Evolutionary conservation across 1,139 yeast genomes (phyloP).

Genomic region (Blastobotrys arbuscula): DNA sequence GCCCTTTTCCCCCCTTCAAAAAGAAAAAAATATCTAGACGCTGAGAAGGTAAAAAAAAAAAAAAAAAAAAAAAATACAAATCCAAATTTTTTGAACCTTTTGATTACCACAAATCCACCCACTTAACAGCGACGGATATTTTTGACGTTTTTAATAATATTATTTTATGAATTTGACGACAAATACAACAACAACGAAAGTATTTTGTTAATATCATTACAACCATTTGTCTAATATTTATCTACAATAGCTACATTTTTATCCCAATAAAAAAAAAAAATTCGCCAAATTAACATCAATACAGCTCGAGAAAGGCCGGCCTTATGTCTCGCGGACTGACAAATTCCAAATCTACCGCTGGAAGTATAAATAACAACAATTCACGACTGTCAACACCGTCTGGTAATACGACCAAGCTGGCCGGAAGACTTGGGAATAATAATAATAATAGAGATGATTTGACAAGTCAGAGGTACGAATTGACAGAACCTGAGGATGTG

Average conservation of each 20-base stretch:
- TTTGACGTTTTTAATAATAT: too few relatives aligned
- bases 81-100: too few relatives aligned
- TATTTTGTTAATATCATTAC: too few relatives aligned
- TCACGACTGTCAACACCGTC: background rate
- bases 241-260: too few relatives aligned
- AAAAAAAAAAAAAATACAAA: too few relatives aligned
- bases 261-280: background rate
- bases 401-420: background rate
- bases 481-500: constrained; percentile 12
- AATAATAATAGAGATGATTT: constrained; percentile 1
- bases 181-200: too few relatives aligned
- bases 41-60: constrained; percentile 43
- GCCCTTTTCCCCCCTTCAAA: constrained; percentile 81
- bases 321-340: background rate
- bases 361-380: background rate
- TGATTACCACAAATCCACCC: background rate
- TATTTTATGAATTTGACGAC: too few relatives aligned
- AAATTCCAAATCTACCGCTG: background rate
- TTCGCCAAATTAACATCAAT: background rate
- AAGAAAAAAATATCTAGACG: constrained; percentile 47
- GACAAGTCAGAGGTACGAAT: constrained; percentile 8
- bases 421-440: background rate
- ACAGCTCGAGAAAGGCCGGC: background rate
- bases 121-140: background rate
- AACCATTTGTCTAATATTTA: background rate